phyloP scores from a whole-genome alignment of 2,329 filamentous ascomycete genomes.

The Cercospora sojina region DNA sequence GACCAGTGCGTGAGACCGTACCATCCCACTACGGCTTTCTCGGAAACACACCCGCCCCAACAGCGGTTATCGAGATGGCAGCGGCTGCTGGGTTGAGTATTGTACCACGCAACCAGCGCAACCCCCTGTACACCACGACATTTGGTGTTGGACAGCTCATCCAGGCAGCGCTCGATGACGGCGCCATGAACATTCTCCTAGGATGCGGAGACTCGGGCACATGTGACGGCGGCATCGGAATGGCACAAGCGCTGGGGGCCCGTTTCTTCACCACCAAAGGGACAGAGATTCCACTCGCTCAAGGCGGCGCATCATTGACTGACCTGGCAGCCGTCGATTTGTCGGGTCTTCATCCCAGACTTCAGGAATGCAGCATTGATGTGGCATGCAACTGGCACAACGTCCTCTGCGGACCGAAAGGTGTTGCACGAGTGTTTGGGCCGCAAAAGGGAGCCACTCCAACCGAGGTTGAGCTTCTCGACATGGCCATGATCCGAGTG shows the following conservation, averaged over 20 bases:
- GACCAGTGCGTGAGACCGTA: slow-evolving; percentile 47
- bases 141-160: slow-evolving; percentile 55
- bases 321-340: slow-evolving; percentile 45
- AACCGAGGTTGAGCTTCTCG: slow-evolving; percentile 46
- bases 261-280: slow-evolving; percentile 45
- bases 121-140: slow-evolving; percentile 52
- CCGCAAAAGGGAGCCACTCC: slow-evolving; percentile 53
- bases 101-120: slow-evolving; percentile 46
- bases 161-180: slow-evolving; percentile 47
- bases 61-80: slow-evolving; percentile 55
- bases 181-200: slow-evolving; percentile 49
- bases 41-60: slow-evolving; percentile 35
- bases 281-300: slow-evolving; percentile 40
- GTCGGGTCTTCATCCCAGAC: slow-evolving; percentile 41
- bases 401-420: slow-evolving; percentile 50
- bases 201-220: slow-evolving; percentile 58
- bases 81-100: slow-evolving; percentile 54
- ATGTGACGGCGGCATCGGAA: slow-evolving; percentile 55
- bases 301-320: slow-evolving; percentile 45
- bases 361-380: slow-evolving; percentile 46
- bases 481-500: slow-evolving; percentile 45
- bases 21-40: slow-evolving; percentile 52
- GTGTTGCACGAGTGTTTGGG: slow-evolving; percentile 53
- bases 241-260: slow-evolving; percentile 55
- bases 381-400: slow-evolving; percentile 56